Evolutionary conservation across 257 asterid genomes (phyloP).

Genomic region (Fraxinus anomala): DNA sequence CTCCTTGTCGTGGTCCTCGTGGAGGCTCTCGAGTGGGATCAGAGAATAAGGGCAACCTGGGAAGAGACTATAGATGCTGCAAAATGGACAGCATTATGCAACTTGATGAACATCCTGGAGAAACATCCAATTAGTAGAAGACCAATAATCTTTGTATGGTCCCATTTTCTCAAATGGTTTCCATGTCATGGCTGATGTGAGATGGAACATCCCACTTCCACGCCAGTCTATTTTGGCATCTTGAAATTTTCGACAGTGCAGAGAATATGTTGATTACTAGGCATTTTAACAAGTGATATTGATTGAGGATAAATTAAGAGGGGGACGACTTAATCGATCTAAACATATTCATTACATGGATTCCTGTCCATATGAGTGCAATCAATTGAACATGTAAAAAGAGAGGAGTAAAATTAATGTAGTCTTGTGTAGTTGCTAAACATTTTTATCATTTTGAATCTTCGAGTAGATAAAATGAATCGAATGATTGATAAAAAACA

Average conservation of each 20-base stretch:
- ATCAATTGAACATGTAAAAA: neutral
- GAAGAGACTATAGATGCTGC: no score
- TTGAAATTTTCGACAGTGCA: neutral
- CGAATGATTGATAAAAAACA: neutral
- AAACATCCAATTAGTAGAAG: neutral
- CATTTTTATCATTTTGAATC: neutral
- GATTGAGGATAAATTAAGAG: no score
- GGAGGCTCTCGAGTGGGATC: neutral
- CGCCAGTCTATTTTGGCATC: constrained; percentile 8
- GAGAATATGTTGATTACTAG: neutral
- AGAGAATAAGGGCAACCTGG: neutral
- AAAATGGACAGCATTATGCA: neutral
- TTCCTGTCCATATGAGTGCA: neutral
- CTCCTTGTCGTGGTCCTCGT: neutral
- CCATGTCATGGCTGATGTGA: constrained; percentile 43
- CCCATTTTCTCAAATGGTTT: constrained; percentile 28
- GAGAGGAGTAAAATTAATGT: neutral
- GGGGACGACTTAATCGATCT: no score
- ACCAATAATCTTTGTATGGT: neutral
- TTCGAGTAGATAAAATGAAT: neutral
- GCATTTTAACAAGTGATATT: no score
- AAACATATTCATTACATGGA: neutral
- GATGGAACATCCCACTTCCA: neutral
- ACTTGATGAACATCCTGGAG: neutral
- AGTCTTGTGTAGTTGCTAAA: no score